Evolutionary conservation across 73 alveolate species (phyloP), one percentile per base, ranked within the genome.

Genomic region (Paramecium octaurelia): DNA sequence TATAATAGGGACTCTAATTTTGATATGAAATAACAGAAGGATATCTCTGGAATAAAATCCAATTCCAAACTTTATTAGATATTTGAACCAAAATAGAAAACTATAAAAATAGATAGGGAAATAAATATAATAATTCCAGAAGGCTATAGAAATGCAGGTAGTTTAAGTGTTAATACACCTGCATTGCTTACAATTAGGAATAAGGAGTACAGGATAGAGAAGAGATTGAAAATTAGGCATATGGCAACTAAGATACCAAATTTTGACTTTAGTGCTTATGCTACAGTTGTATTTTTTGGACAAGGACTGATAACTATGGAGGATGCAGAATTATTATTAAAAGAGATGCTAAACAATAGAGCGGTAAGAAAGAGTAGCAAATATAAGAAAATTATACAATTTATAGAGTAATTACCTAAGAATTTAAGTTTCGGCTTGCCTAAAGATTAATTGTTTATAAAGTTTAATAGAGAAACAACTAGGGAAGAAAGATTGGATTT

Each of bases 121-220:
- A 85, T 96, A 6, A 95, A 95, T 86, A 58, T 94, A 1, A 77
- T 96, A 35, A 92, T 96, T 1, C 98, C 99, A 2, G 94, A 88
- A 70, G 99, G 99, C 0, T 70, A 92, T 48, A 92, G 94, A 20
- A 92, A 92, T 43, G 93, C 58, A 29, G 95, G 95, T 48, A 73
- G 96, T 29, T 46, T 96, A 7, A 95, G 94, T 88, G 95, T 95
- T 23, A 90, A 84, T 14, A 96, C 97, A 44, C 92, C 95, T 42
- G 59, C 60, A 3, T 40, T 35, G 4, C 34, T 48, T 54, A 58
- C 29, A 3, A 64, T 64, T 11, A 64, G 27, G 7, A 64, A 31
- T 64, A 42, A 42, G 21, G 14, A 38, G n/a, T 34, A 34, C 9
- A 18, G 1, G 31, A 36, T 35, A 4, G 29, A 75, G 12, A 38